Evolutionary conservation across 306 rosid genomes (phyloP).

Genomic region (Citrullus colocynthis): DNA sequence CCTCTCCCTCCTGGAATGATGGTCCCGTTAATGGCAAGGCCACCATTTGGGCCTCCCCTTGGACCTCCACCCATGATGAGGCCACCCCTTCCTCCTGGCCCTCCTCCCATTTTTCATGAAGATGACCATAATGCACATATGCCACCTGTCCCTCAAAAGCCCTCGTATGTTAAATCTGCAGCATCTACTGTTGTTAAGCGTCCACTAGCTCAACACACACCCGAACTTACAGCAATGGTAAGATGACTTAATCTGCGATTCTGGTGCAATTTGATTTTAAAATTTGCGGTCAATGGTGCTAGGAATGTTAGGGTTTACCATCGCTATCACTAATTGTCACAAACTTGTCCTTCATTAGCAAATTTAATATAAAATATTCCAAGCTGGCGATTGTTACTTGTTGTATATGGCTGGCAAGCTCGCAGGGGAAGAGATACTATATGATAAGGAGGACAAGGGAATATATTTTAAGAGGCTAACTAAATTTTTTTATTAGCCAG

Average conservation of each 20-base stretch:
- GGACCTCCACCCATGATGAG: constrained; percentile 98
- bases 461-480: not conserved
- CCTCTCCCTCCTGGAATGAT: constrained; percentile 80
- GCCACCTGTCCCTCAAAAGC: constrained; percentile 52
- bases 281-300: not conserved
- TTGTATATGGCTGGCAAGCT: constrained; percentile 1
- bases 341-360: not conserved
- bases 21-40: constrained; percentile 67
- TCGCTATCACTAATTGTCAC: not conserved
- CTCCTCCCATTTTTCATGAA: constrained; percentile 80
- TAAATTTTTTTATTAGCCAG: not conserved
- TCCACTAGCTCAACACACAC: constrained; percentile 98
- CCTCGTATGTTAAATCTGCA: constrained; percentile 91
- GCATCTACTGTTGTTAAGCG: constrained; percentile 95
- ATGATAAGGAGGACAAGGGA: not conserved
- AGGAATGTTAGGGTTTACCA: not conserved
- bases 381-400: not conserved
- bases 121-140: constrained; percentile 36
- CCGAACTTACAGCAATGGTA: constrained; percentile 97
- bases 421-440: not conserved
- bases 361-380: not conserved
- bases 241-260: constrained; percentile 9
- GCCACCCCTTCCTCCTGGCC: constrained; percentile 99
- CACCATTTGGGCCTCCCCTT: constrained; percentile 92
- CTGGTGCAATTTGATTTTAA: not conserved